Conservation (phyloP, 2,329 filamentous ascomycete species). For the Claviceps spartinae region DNA sequence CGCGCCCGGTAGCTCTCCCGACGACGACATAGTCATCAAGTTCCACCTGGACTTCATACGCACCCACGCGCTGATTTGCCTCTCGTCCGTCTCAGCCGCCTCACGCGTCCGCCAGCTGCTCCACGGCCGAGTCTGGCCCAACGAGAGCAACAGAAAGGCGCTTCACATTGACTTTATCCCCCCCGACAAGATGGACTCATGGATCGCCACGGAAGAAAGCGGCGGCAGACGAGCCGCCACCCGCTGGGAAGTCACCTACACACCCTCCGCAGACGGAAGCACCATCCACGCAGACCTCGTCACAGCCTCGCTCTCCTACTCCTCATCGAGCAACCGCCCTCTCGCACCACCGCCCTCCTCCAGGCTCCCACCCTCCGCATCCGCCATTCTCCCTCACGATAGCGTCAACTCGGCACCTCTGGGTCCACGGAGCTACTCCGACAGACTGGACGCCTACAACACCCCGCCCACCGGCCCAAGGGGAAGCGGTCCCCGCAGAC, state of each 20-base stretch:
- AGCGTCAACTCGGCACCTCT: constrained; percentile 23
- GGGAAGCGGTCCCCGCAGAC: not conserved
- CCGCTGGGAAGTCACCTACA: constrained; percentile 65
- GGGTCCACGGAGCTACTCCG: constrained; percentile 20
- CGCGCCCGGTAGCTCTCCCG: constrained; percentile 35
- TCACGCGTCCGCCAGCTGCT: constrained; percentile 61
- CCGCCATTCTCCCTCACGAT: constrained; percentile 9
- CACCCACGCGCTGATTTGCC: constrained; percentile 74
- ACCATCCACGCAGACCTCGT: constrained; percentile 29
- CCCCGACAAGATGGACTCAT: constrained; percentile 54
- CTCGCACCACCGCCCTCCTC: not conserved
- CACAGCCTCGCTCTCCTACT: constrained; percentile 3
- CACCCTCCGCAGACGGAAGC: constrained; percentile 37
- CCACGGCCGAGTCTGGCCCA: constrained; percentile 73
- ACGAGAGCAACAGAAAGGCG: constrained; percentile 70
- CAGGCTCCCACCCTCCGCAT: not conserved
- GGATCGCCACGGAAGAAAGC: constrained; percentile 57
- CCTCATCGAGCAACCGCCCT: constrained; percentile 5
- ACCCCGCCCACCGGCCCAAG: constrained; percentile 3
- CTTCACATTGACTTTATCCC: constrained; percentile 88
- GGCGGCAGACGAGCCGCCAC: constrained; percentile 26
- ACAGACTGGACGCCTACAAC: constrained; percentile 1
- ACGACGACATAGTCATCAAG: constrained; percentile 40
- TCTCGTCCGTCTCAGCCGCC: constrained; percentile 56
- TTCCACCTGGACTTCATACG: constrained; percentile 77